A percentile compares a stretch with the other conserved stretches of the same genome.
phyloP scores from a whole-genome alignment of 2,329 filamentous ascomycete genomes.

The Venturia oleaginea region DNA sequence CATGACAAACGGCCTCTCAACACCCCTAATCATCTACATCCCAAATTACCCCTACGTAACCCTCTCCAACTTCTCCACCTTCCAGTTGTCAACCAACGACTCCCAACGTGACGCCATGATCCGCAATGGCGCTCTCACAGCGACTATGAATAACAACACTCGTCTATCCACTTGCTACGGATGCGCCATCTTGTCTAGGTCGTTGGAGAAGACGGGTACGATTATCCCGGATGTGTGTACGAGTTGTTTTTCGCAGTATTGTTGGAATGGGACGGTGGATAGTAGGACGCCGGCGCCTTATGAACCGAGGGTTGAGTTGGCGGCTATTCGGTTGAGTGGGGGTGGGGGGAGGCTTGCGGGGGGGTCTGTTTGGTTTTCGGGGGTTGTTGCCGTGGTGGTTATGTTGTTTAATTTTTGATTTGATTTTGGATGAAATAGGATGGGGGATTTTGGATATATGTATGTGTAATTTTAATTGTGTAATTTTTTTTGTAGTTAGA shows the following conservation, averaged over 20 bases:
- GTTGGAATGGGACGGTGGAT: slow-evolving; percentile 75
- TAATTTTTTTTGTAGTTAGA: too few species aligned
- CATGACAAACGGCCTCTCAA: slow-evolving; percentile 37
- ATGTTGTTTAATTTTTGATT: background rate
- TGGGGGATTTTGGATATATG: background rate
- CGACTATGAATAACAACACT: slow-evolving; percentile 74
- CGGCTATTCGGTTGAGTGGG: background rate
- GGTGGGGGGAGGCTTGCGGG: background rate
- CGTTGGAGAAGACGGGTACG: slow-evolving; percentile 63
- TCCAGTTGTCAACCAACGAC: slow-evolving; percentile 54
- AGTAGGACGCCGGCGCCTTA: slow-evolving; percentile 18
- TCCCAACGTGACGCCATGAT: slow-evolving; percentile 69
- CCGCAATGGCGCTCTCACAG: slow-evolving; percentile 74
- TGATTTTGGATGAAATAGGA: background rate
- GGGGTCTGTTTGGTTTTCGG: background rate
- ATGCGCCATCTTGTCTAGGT: slow-evolving; percentile 78
- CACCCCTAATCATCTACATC: slow-evolving; percentile 76
- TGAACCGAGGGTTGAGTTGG: background rate
- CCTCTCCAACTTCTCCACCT: slow-evolving; percentile 72
- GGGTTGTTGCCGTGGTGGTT: background rate
- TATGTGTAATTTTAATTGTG: background rate
- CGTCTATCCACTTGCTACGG: slow-evolving; percentile 77
- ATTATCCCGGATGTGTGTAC: slow-evolving; percentile 61
- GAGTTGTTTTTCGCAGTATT: slow-evolving; percentile 72
- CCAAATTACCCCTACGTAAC: slow-evolving; percentile 75